phyloP scores from a whole-genome alignment of 768 basidiomycete species.

The Mycena capillaripes region DNA sequence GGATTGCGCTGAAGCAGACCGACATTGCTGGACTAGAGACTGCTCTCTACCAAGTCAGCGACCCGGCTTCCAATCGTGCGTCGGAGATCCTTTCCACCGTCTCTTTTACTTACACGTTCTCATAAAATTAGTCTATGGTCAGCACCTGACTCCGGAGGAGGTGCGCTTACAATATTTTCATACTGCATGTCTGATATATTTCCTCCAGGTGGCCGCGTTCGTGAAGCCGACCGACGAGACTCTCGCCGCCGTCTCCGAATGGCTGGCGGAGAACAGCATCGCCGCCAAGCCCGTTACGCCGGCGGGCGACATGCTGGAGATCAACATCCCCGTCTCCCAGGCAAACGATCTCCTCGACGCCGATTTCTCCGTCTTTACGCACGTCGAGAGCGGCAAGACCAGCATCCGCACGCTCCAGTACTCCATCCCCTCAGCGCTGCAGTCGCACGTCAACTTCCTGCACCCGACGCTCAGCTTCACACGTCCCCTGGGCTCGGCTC shows the following conservation, averaged over 20 bases:
- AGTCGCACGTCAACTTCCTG: conserved; percentile 33
- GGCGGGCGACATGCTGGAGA: conserved; percentile 38
- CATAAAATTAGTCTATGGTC: neutral
- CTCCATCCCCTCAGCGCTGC: conserved; percentile 34
- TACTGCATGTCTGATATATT: neutral
- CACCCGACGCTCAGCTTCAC: conserved; percentile 38
- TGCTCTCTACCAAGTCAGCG: conserved; percentile 5
- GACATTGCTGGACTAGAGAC: conserved; percentile 23
- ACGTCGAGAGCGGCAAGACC: conserved; percentile 22
- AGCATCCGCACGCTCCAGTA: conserved; percentile 40
- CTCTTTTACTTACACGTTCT: neutral
- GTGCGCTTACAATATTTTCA: neutral
- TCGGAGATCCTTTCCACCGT: neutral
- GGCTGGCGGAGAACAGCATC: conserved; percentile 52
- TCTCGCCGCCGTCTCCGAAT: conserved; percentile 47
- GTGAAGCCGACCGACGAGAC: conserved; percentile 52
- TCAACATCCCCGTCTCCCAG: conserved; percentile 35
- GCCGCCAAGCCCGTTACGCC: conserved; percentile 32
- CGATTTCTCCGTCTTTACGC: conserved; percentile 30
- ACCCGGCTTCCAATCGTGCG: neutral
- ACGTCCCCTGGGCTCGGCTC: neutral
- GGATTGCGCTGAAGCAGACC: conserved; percentile 14
- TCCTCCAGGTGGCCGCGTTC: conserved; percentile 49
- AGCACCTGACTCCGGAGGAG: conserved; percentile 6
- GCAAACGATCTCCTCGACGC: conserved; percentile 39